Base-by-base conservation (phyloP, 768 basidiomycete species). In the Russula compacta region DNA sequence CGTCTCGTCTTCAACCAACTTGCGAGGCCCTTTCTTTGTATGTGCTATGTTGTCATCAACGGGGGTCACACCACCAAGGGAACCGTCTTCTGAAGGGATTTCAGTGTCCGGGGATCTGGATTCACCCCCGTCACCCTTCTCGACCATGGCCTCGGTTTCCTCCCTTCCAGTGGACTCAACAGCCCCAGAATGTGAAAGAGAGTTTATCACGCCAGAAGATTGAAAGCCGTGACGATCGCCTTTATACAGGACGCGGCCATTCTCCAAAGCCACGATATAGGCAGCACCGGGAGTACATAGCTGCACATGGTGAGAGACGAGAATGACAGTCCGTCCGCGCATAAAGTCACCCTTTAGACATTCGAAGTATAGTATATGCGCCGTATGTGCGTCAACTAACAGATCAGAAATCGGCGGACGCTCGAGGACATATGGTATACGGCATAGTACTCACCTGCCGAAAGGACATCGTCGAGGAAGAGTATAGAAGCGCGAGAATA, bases 231-330 rank as follows among this genome's bases (percentile, higher is more conserved):
- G 80, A 38, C 77, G 73, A 62, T 77, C 77, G 36, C 94, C 94
- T 60, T 84, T 78, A 72, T 86, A 95, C 49, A 81, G 74, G 14
- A 94, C 79, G n/a, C 83, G 81, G 35, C 90, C 91, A 67, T 89
- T 85, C 67, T 92, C 89, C 33, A 93, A 77, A 14, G 87, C 85
- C 42, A 95, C 88, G 65, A 98, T 79, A 71, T 92, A 94, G 29
- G 74, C 76, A 2, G 95, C 92, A 35, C 83, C 87, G 1, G 89
- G 83, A 2, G 84, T 80, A 68, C 91, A 93, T 4, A 98, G 79
- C 68, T 93, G 89, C 38, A 97, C 89, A 69, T 95, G 93, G 69
- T 99, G 95, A 3, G 95, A 97, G 53, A 97, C 93, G 24, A 98
- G 78, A 48, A 98, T 78, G 52, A 95, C 75, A 0, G 95, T 97